A percentile compares a stretch with the other conserved stretches of the same genome.
These are phyloP conservation scores for Penicillium nucicola DNA, from an alignment of 495 filamentous ascomycete genomes.

Conservation along the genomic window DNA sequence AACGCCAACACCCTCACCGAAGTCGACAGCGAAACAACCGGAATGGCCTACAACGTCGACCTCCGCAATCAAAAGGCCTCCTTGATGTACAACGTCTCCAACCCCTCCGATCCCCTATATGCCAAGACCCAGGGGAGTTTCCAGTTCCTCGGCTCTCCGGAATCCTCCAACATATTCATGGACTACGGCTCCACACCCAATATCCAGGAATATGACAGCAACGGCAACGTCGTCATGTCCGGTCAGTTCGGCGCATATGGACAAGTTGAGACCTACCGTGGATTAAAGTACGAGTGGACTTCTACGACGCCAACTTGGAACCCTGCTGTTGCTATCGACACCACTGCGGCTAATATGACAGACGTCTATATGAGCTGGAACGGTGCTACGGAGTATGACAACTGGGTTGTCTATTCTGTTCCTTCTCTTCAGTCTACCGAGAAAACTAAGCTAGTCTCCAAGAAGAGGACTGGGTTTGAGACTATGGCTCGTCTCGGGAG, in stretches of 20 bases:
- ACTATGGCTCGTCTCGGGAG: conserved; percentile 10
- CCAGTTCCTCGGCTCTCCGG: conserved; percentile 22
- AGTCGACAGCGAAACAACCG: conserved; percentile 7
- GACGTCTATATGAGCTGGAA: conserved; percentile 34
- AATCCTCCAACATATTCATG: conserved; percentile 34
- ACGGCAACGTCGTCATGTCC: conserved; percentile 10
- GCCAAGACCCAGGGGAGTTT: conserved; percentile 38
- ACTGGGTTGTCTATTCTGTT: conserved; percentile 30
- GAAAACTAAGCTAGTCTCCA: conserved; percentile 12
- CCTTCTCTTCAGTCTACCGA: conserved; percentile 14
- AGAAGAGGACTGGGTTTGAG: conserved; percentile 29
- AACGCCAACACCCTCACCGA: conserved; percentile 9
- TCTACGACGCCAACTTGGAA: conserved; percentile 12
- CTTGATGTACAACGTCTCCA: conserved; percentile 10
- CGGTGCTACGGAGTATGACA: conserved; percentile 35
- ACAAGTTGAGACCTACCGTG: conserved; percentile 14
- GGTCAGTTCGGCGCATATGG: conserved; percentile 9
- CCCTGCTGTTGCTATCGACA: conserved; percentile 11
- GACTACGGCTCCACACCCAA: conserved; percentile 41
- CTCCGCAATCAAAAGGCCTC: conserved; percentile 8
- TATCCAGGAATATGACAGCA: conserved; percentile 37
- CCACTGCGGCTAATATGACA: background rate
- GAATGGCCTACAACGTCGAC: conserved; percentile 19
- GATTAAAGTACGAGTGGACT: conserved; percentile 12
- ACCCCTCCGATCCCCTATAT: conserved; percentile 25